Evolutionary conservation across 805 yeast genomes (phyloP), one percentile per base, ranked within the genome.

Genomic region (Candida broadrunensis): DNA sequence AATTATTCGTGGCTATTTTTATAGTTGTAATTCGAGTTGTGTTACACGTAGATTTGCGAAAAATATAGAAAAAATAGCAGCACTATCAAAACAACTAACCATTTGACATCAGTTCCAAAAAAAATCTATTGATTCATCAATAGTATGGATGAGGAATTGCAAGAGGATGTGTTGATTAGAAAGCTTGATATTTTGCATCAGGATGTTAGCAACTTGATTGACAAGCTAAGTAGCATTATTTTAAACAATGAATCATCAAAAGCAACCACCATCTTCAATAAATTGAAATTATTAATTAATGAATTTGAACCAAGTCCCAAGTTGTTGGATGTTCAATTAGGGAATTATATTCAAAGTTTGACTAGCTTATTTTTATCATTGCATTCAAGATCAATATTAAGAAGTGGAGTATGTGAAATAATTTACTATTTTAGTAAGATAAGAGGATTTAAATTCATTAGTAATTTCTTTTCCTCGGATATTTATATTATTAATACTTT

Each of bases 361-460:
- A 47, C 67, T 1, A 34, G 45, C 1, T 15, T 48, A 0, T 75
- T 67, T 48, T 41, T 60, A 31, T 14, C 36, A 43, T 36, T 20
- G 15, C 11, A 26, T 14, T 20, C 16, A 38, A 38, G 13, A 36
- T 18, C 8, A 15, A 33, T 2, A 45, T 34, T 12, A 38, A 45
- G 15, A 26, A 39, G n/a, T 35, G 24, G 4, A 20, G 32, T 13
- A 39, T 65, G 65, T 3, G 54, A 62, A 25, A 54, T 80, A 0
- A 67, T 83, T 36, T 89, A 88, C 58, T 67, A 65, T 6, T 60
- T 88, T 15, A 63, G 81, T 19, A 87, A 85, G 52, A 73, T 87
- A 6, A 64, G 91, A 31, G 85, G 87, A 0, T 65, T 78, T 47
- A 86, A 85, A 58, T 66, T 73, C 12, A 66, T 85, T 3, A 61